phyloP scores from a whole-genome alignment of 2,329 filamentous ascomycete species.

The Phyllachora maydis region DNA sequence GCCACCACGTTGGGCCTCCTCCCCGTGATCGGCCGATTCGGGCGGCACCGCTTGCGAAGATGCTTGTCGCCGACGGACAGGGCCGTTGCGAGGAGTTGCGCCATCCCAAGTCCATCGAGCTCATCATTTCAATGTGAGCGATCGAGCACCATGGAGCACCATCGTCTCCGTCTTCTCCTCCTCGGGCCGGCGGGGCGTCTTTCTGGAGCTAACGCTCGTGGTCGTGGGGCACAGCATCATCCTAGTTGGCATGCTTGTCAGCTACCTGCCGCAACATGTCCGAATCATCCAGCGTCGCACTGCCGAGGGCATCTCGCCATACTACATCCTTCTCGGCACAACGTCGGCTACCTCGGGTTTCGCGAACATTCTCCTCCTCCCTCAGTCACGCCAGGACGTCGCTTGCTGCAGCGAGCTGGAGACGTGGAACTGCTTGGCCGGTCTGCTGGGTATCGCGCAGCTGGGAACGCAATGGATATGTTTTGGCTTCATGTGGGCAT shows the following conservation, averaged over 20 bases:
- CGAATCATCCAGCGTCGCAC: conserved; percentile 74
- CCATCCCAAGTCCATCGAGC: conserved; percentile 29
- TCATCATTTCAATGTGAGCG: conserved; percentile 34
- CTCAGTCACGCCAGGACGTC: conserved; percentile 65
- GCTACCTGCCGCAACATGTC: conserved; percentile 85
- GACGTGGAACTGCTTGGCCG: conserved; percentile 65
- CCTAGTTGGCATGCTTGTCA: conserved; percentile 70
- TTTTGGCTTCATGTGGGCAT: conserved; percentile 69
- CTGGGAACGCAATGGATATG: conserved; percentile 83
- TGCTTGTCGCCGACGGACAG: too few species aligned
- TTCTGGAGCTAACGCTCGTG: not conserved
- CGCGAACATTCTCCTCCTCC: conserved; percentile 77
- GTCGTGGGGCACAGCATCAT: conserved; percentile 44
- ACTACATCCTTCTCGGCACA: conserved; percentile 84
- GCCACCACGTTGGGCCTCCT: too few species aligned
- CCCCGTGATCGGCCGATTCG: too few species aligned
- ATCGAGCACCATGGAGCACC: not conserved
- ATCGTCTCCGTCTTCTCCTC: not conserved
- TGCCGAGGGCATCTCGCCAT: conserved; percentile 86
- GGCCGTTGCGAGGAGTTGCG: conserved; percentile 29
- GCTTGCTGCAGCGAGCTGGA: conserved; percentile 70
- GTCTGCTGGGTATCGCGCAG: conserved; percentile 73
- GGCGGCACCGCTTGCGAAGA: too few species aligned
- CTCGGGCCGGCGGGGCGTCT: too few species aligned
- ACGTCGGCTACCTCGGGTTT: conserved; percentile 78